Evolutionary conservation across 2,329 filamentous ascomycete genomes (phyloP), one percentile per base, ranked within the genome.

Genomic region (Ophiostoma novo-ulmi): DNA sequence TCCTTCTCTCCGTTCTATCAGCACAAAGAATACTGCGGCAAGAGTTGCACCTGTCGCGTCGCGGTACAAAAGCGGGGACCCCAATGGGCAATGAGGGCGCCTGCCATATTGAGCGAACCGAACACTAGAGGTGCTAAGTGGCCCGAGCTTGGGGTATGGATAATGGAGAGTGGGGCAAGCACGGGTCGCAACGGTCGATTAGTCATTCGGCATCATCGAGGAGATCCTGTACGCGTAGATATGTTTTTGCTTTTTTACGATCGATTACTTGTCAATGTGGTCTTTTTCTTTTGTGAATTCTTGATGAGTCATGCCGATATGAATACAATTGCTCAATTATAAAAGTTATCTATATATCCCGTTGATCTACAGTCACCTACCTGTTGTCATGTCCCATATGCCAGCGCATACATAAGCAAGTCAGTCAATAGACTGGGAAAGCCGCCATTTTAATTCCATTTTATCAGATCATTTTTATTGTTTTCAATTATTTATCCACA

Each of bases 31-130:
- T n/a, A 48, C 20, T 17, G 5, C 13, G 44, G 4, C n/a, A 22
- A 22, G 52, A 58, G 22, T 11, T 58, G 52, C 48, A 22, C n/a
- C 52, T n/a, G 52, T 58, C 52, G 52, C 52, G 52, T 58, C 52
- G 52, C 52, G 52, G 11, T 58, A 58, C 52, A 58, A 58, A 58
- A 58, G 52, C 52, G 52, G 52, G 52, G 52, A 58, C 52, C n/a
- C 52, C 44, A 48, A 48, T 48, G 17, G 44, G 38, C 38, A 39
- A 39, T 20, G 44, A 48, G 44, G 44, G 44, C 44, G 44, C 44
- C 44, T 48, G 44, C 44, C 44, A 48, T 48, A 48, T 48, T 48
- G 52, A 58, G 52, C 31, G 31, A 31, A 31, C 31, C 3, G 31
- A 3, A 31, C 3, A 31, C 31, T 31, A 4, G 31, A 31, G 31